Base-by-base conservation (phyloP, 306 rosid genomes). In the Begonia loranthoides region DNA sequence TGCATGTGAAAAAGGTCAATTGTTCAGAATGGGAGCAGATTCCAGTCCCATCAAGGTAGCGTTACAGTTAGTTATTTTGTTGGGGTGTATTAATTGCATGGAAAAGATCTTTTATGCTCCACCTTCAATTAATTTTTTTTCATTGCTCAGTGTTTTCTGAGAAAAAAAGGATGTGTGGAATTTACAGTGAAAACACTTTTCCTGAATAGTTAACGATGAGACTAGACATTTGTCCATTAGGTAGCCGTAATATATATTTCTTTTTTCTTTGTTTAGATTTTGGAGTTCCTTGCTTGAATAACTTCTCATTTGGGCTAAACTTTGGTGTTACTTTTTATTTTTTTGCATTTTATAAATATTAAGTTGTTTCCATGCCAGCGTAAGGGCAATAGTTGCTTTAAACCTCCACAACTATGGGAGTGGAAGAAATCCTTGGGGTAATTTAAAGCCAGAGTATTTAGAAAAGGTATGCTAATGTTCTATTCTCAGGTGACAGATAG, bases 361-460 rank as follows among this genome's bases (percentile, higher is more conserved):
- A 36, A 49, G 47, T 66, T 56, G 60, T 46, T 55, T 68, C 56
- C 50, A 59, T 67, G 66, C 74, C 36, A 92, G 99, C 60, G 99
- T 92, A 43, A 80, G 99, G 79, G 82, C 96, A 49, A 75, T 92
- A 55, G 96, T 92, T 69, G 94, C 79, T 45, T 61, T 92, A 63
- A 92, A 92, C 77, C 96, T 92, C 64, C 90, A 76, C 77, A 92
- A 72, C 84, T 92, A 92, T 52, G 99, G 87, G 53, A 83, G 99
- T 62, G 99, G 99, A 72, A 80, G 96, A 69, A 79, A 92, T 68
- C 99, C 99, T 13, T 92, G 99, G 99, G 99, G 96, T 70, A 74
- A 75, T 69, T 71, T 71, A 33, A 78, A 77, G 63, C 96, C 94
- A 33, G 82, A 86, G 13, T 92, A 92, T 68, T 62, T 92, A 84